Evolutionary conservation across 2,329 filamentous ascomycete genomes (phyloP).

Genomic region (Diaporthe velutina): DNA sequence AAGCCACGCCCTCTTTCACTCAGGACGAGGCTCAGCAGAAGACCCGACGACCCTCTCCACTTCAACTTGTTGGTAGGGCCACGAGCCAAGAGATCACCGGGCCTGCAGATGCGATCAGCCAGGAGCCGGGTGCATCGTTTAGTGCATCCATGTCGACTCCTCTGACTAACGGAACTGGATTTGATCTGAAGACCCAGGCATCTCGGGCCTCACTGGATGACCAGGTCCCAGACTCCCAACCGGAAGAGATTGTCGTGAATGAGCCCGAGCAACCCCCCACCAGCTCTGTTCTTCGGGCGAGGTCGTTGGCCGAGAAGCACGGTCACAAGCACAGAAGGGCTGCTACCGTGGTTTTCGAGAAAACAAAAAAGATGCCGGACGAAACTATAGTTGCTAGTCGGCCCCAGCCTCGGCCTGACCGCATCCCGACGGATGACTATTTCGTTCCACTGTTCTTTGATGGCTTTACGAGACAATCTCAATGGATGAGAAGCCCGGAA

Average conservation of each 20-base stretch:
- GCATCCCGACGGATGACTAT: slow-evolving; percentile 68
- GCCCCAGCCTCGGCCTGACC: slow-evolving; percentile 51
- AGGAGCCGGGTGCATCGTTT: slow-evolving; percentile 2
- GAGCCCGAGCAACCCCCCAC: not conserved
- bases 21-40: slow-evolving; percentile 9
- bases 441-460: slow-evolving; percentile 74
- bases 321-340: slow-evolving; percentile 67
- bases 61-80: not conserved
- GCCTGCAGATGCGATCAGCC: not conserved
- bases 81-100: not conserved
- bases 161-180: not conserved
- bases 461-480: slow-evolving; percentile 66
- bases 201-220: not conserved
- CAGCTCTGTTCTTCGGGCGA: slow-evolving; percentile 14
- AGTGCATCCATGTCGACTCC: slow-evolving; percentile 14
- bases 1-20: not conserved
- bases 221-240: not conserved
- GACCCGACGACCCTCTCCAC: slow-evolving; percentile 16
- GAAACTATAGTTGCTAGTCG: slow-evolving; percentile 61
- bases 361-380: slow-evolving; percentile 65
- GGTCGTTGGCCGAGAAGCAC: slow-evolving; percentile 33
- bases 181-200: slow-evolving; percentile 4
- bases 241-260: not conserved
- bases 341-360: slow-evolving; percentile 84
- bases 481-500: slow-evolving; percentile 74